Evolutionary conservation across 345 rosid genomes (phyloP).

Genomic region (Adansonia digitata): DNA sequence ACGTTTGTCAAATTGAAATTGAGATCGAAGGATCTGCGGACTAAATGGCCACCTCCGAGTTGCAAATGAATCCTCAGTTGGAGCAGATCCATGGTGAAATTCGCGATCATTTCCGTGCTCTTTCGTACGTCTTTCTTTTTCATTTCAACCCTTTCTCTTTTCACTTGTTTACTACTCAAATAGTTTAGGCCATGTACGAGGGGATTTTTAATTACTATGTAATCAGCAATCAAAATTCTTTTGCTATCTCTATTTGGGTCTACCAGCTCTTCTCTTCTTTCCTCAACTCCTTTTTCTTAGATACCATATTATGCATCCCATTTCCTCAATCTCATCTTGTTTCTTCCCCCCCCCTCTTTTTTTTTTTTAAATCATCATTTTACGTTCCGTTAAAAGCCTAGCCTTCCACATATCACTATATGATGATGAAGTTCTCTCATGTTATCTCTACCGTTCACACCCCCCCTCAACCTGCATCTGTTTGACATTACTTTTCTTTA

Average conservation of each 20-base stretch:
- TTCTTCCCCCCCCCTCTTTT: no score
- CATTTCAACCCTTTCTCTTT: no score
- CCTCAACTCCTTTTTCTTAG: neutral
- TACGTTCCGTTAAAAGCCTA: no score
- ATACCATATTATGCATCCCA: neutral
- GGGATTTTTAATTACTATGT: neutral
- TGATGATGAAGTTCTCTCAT: neutral
- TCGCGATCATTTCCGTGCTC: slow-evolving; percentile 85
- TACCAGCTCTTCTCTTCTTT: neutral
- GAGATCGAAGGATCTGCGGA: slow-evolving; percentile 18
- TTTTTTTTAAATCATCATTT: no score
- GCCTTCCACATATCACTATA: neutral
- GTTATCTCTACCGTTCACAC: no score
- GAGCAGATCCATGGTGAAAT: slow-evolving; percentile 99
- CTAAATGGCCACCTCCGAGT: slow-evolving; percentile 50
- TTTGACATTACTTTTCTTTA: neutral
- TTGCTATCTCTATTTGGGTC: no score
- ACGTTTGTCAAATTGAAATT: slow-evolving; percentile 23
- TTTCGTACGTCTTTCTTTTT: slow-evolving; percentile 45
- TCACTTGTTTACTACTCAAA: neutral
- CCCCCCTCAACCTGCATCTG: neutral
- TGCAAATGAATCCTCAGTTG: slow-evolving; percentile 81
- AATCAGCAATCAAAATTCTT: neutral
- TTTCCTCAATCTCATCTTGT: no score
- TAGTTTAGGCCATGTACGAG: no score